Evolutionary conservation across 1,139 yeast genomes (phyloP), one percentile per base, ranked within the genome.

Genomic region (Candida labiduridarum): DNA sequence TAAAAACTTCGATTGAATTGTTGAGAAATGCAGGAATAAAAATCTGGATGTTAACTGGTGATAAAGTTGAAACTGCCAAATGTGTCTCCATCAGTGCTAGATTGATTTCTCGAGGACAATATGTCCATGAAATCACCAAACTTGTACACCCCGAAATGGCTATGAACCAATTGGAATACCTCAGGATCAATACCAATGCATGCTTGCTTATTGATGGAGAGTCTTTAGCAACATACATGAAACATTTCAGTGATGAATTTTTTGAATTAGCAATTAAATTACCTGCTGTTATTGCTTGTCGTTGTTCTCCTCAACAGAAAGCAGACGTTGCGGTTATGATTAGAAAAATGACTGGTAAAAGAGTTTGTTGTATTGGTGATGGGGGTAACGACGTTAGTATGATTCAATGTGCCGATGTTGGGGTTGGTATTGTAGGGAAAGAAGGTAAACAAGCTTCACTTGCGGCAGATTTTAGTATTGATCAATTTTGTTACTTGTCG

Each of bases 11-110:
- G 0, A 85, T 95, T 53, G 99, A 95, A 70, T 76, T 94, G 36
- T 76, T 95, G 56, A 79, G 99, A 59, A 94, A 95, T 70, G 99
- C 99, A 0, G 99, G 99, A 1, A 84, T 95, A 52, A 90, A 90
- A 62, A 94, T 95, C 48, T 95, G 99, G 99, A 95, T 95, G 99
- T 75, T 95, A 47, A 95, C 99, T 0, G 99, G 99, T 56, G 99
- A 95, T 66, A 95, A 95, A 66, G 98, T 94, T 8, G 99, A 95
- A 69, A 95, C 99, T 0, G 99, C 99, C 0, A 83, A 90, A 55
- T 94, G 99, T 78, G 97, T 95, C 35, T 91, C 98, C 22, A 89
- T 95, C 15, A 89, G 96, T 65, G 95, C 98, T 22, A 85, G 92
- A 62, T 80, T 95, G 50, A 94, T 95, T 43, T 80, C 96, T 2